phyloP scores from a whole-genome alignment of 73 alveolate genomes.

The Stentor coeruleus region DNA sequence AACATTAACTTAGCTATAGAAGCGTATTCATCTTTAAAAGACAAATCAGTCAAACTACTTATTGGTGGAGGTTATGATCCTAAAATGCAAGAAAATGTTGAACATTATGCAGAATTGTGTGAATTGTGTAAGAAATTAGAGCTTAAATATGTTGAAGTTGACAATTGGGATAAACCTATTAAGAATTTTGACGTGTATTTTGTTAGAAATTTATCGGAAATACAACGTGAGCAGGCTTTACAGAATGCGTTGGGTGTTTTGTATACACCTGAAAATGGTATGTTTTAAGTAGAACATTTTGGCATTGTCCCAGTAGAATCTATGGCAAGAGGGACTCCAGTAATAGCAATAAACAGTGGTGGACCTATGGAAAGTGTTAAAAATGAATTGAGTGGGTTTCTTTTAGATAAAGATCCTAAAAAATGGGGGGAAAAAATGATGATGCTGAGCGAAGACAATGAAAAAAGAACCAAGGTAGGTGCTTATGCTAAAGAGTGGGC shows the following conservation, averaged over 20 bases:
- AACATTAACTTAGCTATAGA: slow-evolving; percentile 89
- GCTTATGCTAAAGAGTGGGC: slow-evolving; percentile 40
- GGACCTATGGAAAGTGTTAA: slow-evolving; percentile 97
- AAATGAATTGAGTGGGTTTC: slow-evolving; percentile 89
- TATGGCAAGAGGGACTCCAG: slow-evolving; percentile 91
- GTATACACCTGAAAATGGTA: slow-evolving; percentile 96
- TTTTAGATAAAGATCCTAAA: slow-evolving; percentile 44
- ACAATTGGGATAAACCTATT: slow-evolving; percentile 6
- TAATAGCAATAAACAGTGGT: slow-evolving; percentile 95
- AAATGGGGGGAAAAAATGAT: slow-evolving; percentile 48
- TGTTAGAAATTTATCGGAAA: slow-evolving; percentile 80
- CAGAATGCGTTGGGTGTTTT: slow-evolving; percentile 81
- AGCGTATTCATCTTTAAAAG: slow-evolving; percentile 76
- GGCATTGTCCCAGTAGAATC: slow-evolving; percentile 99
- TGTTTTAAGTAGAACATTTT: slow-evolving; percentile 66
- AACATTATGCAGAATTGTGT: slow-evolving; percentile 70
- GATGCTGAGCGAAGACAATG: slow-evolving; percentile 19
- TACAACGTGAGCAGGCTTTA: slow-evolving; percentile 65
- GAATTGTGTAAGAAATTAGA: slow-evolving; percentile 60
- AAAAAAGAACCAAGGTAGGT: slow-evolving; percentile 33
- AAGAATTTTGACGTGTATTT: slow-evolving; percentile 50
- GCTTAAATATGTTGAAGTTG: slow-evolving; percentile 45
- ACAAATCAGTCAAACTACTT: slow-evolving; percentile 62
- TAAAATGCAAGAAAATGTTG: slow-evolving; percentile 86
- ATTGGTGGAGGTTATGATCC: slow-evolving; percentile 99